Evolutionary conservation across 768 basidiomycete genomes (phyloP), one percentile per base, ranked within the genome.

Genomic region (Gymnopilus dilepis): DNA sequence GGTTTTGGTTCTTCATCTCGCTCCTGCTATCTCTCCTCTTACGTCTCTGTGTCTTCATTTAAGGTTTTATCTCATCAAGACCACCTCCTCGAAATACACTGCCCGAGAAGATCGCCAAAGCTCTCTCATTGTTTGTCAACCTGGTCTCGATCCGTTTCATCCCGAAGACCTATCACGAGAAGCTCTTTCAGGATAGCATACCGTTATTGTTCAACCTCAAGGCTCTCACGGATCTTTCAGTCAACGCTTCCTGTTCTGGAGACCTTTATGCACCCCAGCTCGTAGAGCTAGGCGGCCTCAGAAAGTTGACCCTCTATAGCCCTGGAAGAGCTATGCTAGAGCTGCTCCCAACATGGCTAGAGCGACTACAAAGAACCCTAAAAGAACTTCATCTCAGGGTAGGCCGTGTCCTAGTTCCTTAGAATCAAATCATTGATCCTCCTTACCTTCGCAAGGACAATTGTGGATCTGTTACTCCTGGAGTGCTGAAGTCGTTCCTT

Each of bases 391-490:
- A 67, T 48, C 38, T 67, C 13, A 64, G 50, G 26, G 66, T 65
- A 52, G 8, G 63, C 33, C 21, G 12, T 43, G 7, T 40, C 4
- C 26, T 38, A 24, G 17, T 22, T 15, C 45, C 28, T 47, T 24
- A 42, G 19, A 43, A 43, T 30, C 47, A 41, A 38, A 22, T 1
- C 38, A 7, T 13, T 22, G 15, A 58, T 45, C 34, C 12, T 56
- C 4, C 2, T 13, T 13, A 15, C 2, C 33, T 54, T 40, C 17
- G 51, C 13, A 40, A 88, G 86, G 78, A 77, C 31, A 84, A 87
- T 56, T 89, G 87, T 66, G 86, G 86, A 6, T 89, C 86, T 5
- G 75, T 89, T 15, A 88, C 87, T 0, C 87, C 86, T 9, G 86
- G 86, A 0, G 83, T 87, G 2, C 72, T 89, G 3, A 78, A 73